These are phyloP conservation scores for Larix sibirica DNA, from an alignment of 83 land plant species.

Conservation along the genomic window DNA sequence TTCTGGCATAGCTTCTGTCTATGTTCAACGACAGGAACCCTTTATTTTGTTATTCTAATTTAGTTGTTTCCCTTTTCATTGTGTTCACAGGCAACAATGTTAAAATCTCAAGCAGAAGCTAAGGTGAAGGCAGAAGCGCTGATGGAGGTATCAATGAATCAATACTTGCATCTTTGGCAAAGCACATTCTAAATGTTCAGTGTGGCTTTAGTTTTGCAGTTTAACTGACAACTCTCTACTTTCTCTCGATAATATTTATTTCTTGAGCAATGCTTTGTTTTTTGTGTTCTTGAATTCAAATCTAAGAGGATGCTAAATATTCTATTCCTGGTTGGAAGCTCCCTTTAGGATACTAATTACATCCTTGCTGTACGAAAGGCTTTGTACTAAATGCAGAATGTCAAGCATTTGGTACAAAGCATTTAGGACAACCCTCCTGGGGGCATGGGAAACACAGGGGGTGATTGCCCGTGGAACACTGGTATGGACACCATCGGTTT, in stretches of 20 bases:
- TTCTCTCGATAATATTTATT: not conserved
- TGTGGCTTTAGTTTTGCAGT: not conserved
- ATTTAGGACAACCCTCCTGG: too few species aligned
- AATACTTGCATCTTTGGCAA: not conserved
- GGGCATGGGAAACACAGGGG: too few species aligned
- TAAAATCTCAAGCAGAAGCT: conserved; percentile 12
- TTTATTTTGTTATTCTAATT: not conserved
- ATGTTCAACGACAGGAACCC: not conserved
- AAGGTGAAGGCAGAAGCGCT: not conserved
- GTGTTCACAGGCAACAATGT: conserved; percentile 1
- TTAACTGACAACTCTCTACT: not conserved
- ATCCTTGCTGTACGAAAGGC: not conserved
- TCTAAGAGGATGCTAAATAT: not conserved
- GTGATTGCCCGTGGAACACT: too few species aligned
- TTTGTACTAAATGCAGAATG: not conserved
- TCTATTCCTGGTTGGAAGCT: not conserved
- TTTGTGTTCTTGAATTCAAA: not conserved
- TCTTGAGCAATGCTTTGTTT: not conserved
- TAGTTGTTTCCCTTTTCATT: not conserved
- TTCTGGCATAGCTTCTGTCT: not conserved
- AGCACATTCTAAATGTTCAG: not conserved
- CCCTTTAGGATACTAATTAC: not conserved
- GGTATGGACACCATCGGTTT: too few species aligned
- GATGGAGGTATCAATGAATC: not conserved
- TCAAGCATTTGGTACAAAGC: not conserved